Conservation (phyloP, 345 rosid genomes). For the Salix udensis region DNA sequence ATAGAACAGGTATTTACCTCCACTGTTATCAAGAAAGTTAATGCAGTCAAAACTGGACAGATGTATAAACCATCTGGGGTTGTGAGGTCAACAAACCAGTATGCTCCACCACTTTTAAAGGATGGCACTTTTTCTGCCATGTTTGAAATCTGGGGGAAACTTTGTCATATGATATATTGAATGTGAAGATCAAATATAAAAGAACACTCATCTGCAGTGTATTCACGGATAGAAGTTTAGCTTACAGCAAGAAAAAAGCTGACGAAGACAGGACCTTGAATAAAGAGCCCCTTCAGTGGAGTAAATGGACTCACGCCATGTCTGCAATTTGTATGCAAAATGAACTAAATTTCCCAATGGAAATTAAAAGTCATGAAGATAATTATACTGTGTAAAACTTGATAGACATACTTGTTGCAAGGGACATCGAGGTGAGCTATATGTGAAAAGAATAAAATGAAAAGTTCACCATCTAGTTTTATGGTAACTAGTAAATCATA, state of each 20-base stretch:
- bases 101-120: conserved; percentile 75
- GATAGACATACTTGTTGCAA: too few species aligned
- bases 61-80: conserved; percentile 65
- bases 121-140: conserved; percentile 93
- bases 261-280: conserved; percentile 76
- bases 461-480: too few species aligned
- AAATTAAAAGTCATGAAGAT: neutral
- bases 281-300: conserved; percentile 73
- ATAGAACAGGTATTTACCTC: conserved; percentile 51
- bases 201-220: neutral
- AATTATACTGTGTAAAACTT: neutral
- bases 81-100: conserved; percentile 75
- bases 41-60: conserved; percentile 62
- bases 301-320: conserved; percentile 76
- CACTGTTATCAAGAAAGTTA: conserved; percentile 64
- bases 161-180: neutral
- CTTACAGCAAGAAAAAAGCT: conserved; percentile 87
- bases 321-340: conserved; percentile 38
- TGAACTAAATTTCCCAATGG: neutral
- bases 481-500: too few species aligned
- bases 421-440: too few species aligned
- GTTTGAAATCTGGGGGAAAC: conserved; percentile 47
- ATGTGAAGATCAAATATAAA: neutral
- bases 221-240: neutral
- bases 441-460: too few species aligned